Base-by-base conservation (phyloP, 2,329 filamentous ascomycete genomes). In the Byssochlamys sp. region DNA sequence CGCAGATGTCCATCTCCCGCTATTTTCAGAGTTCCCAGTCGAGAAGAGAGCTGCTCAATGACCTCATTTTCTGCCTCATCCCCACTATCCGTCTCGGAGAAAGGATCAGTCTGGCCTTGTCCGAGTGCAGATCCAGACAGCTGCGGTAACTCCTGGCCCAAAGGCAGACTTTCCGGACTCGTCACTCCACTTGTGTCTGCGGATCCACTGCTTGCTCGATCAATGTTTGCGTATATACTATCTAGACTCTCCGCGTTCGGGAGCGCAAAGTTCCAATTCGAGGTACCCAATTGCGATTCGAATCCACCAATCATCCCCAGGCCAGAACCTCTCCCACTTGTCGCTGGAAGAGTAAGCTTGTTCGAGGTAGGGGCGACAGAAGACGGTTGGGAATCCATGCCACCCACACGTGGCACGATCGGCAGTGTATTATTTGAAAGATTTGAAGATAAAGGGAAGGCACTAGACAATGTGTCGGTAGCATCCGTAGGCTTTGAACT, bases 1-100 rank as follows among this genome's bases (percentile, higher is more conserved):
- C 75, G 71, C 14, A 77, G 62, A 58, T 76, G 73, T 0, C 76
- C 76, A 60, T 76, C 75, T 1, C 71, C 69, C 0, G 72, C 69
- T 26, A 78, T 68, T 54, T 77, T 76, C 53, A 78, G 59, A 4
- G 74, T 74, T 4, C 76, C 76, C 19, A 78, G 71, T 5, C 75
- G 73, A 60, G 75, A 68, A 2, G 75, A 75, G 7, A 78, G 63
- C 55, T 77, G 73, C 54, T 75, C 71, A 24, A 77, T 74, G 1
- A 78, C 68, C 54, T 76, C 74, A 26, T 68, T 71, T 54, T 73
- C 69, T 3, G 70, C 71, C 53, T 73, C 71, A 9, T 74, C 71
- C 2, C 65, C 71, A 49, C 68, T 73, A 11, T 73, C 71, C 1
- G 66, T 66, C 1, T 73, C 70, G 35, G 66, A 60, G 2, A 69